Evolutionary conservation across 805 yeast genomes (phyloP), one percentile per base, ranked within the genome.

Genomic region (Candida pseudofarinosa): DNA sequence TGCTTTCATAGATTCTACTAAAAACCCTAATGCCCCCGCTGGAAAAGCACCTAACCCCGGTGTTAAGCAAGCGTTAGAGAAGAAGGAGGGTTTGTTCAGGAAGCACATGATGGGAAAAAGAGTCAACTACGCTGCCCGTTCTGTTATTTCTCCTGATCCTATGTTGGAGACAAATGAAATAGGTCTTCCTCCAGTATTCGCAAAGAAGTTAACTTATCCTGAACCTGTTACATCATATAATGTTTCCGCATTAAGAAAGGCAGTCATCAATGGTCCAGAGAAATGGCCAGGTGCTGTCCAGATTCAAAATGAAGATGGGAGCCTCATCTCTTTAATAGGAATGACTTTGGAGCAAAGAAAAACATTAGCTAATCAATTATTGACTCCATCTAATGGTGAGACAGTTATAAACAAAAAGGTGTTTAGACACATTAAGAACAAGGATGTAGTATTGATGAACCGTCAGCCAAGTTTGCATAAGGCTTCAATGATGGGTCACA

Each of bases 51-150:
- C 97, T 19, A 77, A 80, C 33, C 99, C 99, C 2, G 99, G 99
- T 72, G 81, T 93, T 57, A 93, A 93, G 63, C 99, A 93, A 73
- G 95, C 96, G 8, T 74, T 93, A 59, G 99, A 93, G 67, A 91
- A 93, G 81, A 93, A 93, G 64, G 99, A 93, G 69, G 99, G 99
- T 62, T 74, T 91, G 51, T 93, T 93, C 76, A 81, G 99, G 74
- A 93, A 91, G 63, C 96, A 93, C 61, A 93, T 93, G 99, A 93
- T 93, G 99, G 99, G 99, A 63, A 93, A 93, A 76, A 89, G 99
- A 74, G 99, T 93, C 46, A 95, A 93, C 65, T 91, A 88, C 59
- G 97, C 98, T 41, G 99, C 99, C 40, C 88, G 99, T 70, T 91
- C 99, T 7, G 99, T 93, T 56, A 93, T 93, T 68, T 90, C 98